Conservation (phyloP, 306 rosid species). For the Delonix regia region DNA sequence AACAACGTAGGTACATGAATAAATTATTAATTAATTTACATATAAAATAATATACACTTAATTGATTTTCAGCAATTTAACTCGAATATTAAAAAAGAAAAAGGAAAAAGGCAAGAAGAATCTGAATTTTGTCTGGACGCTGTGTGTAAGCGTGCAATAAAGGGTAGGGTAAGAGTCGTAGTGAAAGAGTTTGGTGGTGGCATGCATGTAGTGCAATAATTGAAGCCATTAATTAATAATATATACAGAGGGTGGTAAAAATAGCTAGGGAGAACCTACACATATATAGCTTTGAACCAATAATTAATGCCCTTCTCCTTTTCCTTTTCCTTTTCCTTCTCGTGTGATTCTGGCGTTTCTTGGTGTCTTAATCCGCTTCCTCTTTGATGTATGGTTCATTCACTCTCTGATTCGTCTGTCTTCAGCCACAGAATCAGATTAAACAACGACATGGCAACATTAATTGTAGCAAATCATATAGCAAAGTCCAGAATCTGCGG, state of each 20-base stretch:
- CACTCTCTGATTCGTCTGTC: background rate
- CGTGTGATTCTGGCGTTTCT: too few species aligned
- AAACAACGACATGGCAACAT: constrained; percentile 21
- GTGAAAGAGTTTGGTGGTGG: constrained; percentile 21
- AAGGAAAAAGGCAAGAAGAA: background rate
- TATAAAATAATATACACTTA: too few species aligned
- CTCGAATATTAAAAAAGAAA: too few species aligned
- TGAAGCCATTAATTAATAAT: constrained; percentile 23
- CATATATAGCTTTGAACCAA: background rate
- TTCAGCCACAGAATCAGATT: background rate
- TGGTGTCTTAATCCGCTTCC: too few species aligned
- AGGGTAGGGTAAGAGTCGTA: constrained; percentile 8
- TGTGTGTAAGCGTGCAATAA: constrained; percentile 34
- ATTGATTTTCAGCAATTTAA: too few species aligned
- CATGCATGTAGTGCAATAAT: constrained; percentile 37
- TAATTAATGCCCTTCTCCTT: too few species aligned
- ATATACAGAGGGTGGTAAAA: constrained; percentile 16
- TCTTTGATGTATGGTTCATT: background rate
- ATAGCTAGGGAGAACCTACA: background rate
- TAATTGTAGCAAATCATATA: constrained; percentile 22
- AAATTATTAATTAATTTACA: too few species aligned
- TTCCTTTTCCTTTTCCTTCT: too few species aligned
- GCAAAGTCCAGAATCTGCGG: constrained; percentile 52
- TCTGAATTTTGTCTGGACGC: constrained; percentile 5
- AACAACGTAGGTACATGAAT: too few species aligned